Conservation (phyloP, 75 land plant species). For the Chamaecyparis obtusa region DNA sequence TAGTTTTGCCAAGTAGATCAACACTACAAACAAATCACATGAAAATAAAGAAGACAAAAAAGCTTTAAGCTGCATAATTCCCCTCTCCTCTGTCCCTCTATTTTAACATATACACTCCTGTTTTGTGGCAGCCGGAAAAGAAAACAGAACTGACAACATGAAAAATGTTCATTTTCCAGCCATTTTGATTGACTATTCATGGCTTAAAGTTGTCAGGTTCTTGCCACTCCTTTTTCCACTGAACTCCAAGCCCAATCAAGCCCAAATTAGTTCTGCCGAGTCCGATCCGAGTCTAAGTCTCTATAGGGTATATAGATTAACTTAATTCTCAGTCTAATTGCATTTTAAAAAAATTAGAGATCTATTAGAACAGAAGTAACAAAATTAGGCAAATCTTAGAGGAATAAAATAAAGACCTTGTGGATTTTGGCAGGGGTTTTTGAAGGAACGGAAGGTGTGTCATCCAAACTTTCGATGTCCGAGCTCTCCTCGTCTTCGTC, state of each 20-base stretch:
- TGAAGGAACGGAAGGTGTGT: not conserved
- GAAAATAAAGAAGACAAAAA: not conserved
- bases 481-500: constrained; percentile 12
- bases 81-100: not conserved
- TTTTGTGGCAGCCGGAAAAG: not conserved
- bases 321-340: too few relatives aligned
- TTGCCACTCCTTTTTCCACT: not conserved
- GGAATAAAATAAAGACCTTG: not conserved
- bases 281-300: too few relatives aligned
- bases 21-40: not conserved
- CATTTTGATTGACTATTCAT: not conserved
- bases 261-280: too few relatives aligned
- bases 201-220: not conserved
- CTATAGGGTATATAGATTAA: too few relatives aligned
- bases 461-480: constrained; percentile 19
- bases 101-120: not conserved
- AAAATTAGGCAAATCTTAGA: not conserved
- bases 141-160: not conserved
- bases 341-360: too few relatives aligned
- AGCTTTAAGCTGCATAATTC: not conserved
- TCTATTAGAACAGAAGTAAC: not conserved
- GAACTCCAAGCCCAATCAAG: too few relatives aligned
- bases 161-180: not conserved
- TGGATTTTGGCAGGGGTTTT: not conserved
- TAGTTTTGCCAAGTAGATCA: too few relatives aligned